Base-by-base conservation (phyloP, 2,329 filamentous ascomycete species). In the Fusarium sp. region DNA sequence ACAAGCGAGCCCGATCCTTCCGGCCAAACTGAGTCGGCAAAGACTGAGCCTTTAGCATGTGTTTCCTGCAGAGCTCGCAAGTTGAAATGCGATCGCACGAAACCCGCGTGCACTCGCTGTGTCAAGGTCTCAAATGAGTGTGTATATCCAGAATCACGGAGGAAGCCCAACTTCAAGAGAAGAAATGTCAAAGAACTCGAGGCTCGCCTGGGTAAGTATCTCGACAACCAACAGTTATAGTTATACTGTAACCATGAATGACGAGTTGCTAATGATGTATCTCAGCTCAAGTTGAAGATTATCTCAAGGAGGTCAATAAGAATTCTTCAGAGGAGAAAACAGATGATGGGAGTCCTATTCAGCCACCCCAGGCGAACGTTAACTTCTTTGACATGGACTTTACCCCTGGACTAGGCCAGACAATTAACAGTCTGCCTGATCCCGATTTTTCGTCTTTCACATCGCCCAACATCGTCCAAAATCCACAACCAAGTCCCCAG, bases 161-260 rank as follows among this genome's bases (percentile, higher is more conserved):
- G 94, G 83, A 98, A 97, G 85, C 94, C 94, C 63, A 93, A 94
- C 9, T 92, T 94, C 26, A 98, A 97, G 85, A 88, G 95, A 78
- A 91, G 93, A 75, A 98, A 98, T 82, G 95, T 98, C 70, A 96
- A 93, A 84, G 92, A 96, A 80, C 85, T 98, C 65, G 96, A 98
- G 82, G 94, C 94, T 73, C 90, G 96, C 79, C 85, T 98, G 80
- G 93, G 94, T 96, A 90, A 93, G 94, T 96, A 90, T 39, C 31
- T 35, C 13, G 31, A 28, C 51, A 39, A 39, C 51, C 35, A 28
- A 28, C 7, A 39, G 12, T 26, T 74, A 85, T 49, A 39, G 22
- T 26, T 74, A 85, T 49, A 31, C 11, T 58, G n/a, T 31, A n/a
- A 45, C 33, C 20, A 48, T 63, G 28, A 41, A 41, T 35, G 20